phyloP scores from a whole-genome alignment of 495 filamentous ascomycete genomes.

The Daldinia grandis region DNA sequence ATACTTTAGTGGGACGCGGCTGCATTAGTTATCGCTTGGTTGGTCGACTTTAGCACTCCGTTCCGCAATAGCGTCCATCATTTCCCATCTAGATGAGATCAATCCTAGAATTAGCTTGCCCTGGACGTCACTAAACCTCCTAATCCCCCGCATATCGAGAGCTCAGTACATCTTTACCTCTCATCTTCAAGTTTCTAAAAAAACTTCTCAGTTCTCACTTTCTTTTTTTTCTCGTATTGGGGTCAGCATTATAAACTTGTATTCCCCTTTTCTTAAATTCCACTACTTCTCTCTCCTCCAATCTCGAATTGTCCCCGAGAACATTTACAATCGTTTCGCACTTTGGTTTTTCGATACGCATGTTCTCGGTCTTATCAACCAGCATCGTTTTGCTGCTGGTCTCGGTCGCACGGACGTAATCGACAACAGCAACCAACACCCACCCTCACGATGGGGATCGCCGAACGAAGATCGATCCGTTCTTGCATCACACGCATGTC shows the following conservation, averaged over 20 bases:
- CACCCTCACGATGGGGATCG: constrained; percentile 39
- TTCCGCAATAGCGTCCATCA: constrained; percentile 19
- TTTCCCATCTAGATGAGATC: constrained; percentile 20
- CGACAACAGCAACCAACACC: constrained; percentile 3
- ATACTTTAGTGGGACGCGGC: not conserved
- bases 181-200: constrained; percentile 13
- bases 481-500: constrained; percentile 40
- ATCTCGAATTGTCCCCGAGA: not conserved
- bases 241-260: not conserved
- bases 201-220: constrained; percentile 28
- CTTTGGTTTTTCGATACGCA: constrained; percentile 24
- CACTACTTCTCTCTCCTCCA: not conserved
- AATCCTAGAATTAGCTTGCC: constrained; percentile 29
- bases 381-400: constrained; percentile 10
- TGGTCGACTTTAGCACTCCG: not conserved
- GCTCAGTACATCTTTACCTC: constrained; percentile 19
- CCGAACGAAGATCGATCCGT: constrained; percentile 41
- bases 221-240: constrained; percentile 16
- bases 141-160: constrained; percentile 29
- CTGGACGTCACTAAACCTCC: constrained; percentile 26
- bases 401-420: constrained; percentile 14
- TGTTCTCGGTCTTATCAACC: constrained; percentile 16
- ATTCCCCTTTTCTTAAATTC: constrained; percentile 1
- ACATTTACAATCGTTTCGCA: constrained; percentile 13
- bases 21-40: not conserved